These are phyloP conservation scores for Coniferiporia weirii DNA, from an alignment of 1,284 basidiomycete genomes.

Conservation along the genomic window DNA sequence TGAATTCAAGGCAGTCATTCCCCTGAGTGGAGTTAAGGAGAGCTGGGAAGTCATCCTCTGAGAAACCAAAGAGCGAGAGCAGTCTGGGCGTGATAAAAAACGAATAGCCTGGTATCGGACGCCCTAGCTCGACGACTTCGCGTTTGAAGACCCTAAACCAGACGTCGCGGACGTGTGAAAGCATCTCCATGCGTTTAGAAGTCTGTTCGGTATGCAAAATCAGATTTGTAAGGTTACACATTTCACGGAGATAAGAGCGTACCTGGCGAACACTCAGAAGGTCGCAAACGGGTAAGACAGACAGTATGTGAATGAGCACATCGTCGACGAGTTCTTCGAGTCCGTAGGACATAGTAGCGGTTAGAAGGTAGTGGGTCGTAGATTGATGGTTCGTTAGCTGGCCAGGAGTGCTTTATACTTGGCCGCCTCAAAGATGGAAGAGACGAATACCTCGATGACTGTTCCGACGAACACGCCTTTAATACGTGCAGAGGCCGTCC, in stretches of 20 bases:
- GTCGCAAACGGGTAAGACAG: constrained; percentile 8
- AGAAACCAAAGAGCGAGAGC: constrained; percentile 3
- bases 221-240: not conserved
- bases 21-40: not conserved
- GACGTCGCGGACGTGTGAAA: constrained; percentile 7
- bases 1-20: not conserved
- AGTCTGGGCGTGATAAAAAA: constrained; percentile 5
- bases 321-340: constrained; percentile 13
- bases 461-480: not conserved
- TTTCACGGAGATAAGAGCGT: not conserved
- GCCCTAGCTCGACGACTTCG: constrained; percentile 10
- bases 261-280: constrained; percentile 12
- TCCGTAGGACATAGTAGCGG: constrained; percentile 30
- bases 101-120: constrained; percentile 13
- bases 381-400: not conserved
- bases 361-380: not conserved
- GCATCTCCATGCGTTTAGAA: constrained; percentile 14
- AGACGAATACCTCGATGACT: not conserved
- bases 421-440: not conserved
- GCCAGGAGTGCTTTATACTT: not conserved
- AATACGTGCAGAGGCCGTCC: not conserved
- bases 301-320: constrained; percentile 14
- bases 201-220: not conserved
- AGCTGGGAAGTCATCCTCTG: constrained; percentile 24
- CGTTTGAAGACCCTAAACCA: constrained; percentile 11